A percentile compares a stretch with the other conserved stretches of the same genome.
phyloP scores from a whole-genome alignment of 768 basidiomycete genomes.

The Dentipellis sp. region DNA sequence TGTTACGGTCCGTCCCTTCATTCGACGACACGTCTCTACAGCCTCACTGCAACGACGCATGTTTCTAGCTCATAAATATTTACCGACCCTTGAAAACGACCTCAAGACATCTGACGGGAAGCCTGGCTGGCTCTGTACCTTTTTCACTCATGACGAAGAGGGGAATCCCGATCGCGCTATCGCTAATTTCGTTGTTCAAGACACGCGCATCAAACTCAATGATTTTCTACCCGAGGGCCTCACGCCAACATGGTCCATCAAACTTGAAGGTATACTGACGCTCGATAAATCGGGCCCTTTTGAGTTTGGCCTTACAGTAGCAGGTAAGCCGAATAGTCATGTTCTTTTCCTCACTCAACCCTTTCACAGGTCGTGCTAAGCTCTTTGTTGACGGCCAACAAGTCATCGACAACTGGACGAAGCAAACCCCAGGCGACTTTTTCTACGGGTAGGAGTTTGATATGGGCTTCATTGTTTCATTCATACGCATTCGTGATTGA shows the following conservation, averaged over 20 bases:
- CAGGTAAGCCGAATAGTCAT: constrained; percentile 27
- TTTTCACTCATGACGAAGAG: constrained; percentile 45
- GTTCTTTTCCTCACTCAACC: not conserved
- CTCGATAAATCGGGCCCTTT: constrained; percentile 39
- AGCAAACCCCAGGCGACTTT: constrained; percentile 58
- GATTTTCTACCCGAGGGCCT: constrained; percentile 55
- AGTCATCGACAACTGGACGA: constrained; percentile 64
- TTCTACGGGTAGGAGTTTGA: constrained; percentile 48
- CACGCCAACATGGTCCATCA: constrained; percentile 44
- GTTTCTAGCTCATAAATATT: constrained; percentile 49
- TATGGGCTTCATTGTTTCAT: not conserved
- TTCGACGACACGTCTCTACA: too few species aligned
- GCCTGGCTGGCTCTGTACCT: constrained; percentile 54
- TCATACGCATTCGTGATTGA: not conserved
- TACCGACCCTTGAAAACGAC: constrained; percentile 57
- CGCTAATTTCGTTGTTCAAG: constrained; percentile 38
- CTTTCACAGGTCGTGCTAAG: constrained; percentile 41
- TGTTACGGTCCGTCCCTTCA: constrained; percentile 43
- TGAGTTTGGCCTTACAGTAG: constrained; percentile 55
- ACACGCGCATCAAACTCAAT: constrained; percentile 57
- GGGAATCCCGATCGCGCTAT: constrained; percentile 38
- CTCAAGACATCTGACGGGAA: constrained; percentile 43
- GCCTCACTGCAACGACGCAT: not conserved
- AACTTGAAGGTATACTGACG: constrained; percentile 42
- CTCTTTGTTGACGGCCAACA: constrained; percentile 51